phyloP scores from a whole-genome alignment of 768 basidiomycete genomes.

The Kwoniella newhampshirensis region DNA sequence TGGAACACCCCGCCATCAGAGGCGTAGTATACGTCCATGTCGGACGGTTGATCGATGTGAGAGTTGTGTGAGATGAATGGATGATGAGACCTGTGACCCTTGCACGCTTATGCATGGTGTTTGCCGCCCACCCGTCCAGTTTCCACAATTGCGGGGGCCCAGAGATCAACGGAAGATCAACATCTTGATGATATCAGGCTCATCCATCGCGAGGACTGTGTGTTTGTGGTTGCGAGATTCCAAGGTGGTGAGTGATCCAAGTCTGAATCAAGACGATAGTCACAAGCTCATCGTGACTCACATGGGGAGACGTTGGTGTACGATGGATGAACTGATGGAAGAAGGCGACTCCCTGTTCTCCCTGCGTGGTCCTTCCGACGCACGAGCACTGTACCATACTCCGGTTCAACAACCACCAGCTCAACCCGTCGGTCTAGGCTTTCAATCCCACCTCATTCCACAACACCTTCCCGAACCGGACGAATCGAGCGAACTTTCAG shows the following conservation, averaged over 20 bases:
- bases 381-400: slow-evolving; percentile 16
- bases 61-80: background rate
- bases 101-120: no score
- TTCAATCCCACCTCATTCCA: slow-evolving; percentile 1
- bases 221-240: no score
- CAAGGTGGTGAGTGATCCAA: no score
- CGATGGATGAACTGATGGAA: slow-evolving; percentile 15
- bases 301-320: no score
- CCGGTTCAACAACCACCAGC: slow-evolving; percentile 5
- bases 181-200: no score
- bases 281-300: no score
- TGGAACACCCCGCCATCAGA: slow-evolving; percentile 34
- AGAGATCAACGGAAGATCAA: background rate
- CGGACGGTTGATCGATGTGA: background rate
- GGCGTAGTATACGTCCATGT: slow-evolving; percentile 36
- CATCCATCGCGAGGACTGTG: no score
- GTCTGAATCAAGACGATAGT: no score
- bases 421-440: slow-evolving; percentile 1
- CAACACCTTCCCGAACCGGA: slow-evolving; percentile 7
- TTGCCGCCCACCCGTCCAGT: no score
- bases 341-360: slow-evolving; percentile 22
- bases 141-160: background rate
- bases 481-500: slow-evolving; percentile 5
- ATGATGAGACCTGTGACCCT: no score
- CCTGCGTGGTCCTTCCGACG: slow-evolving; percentile 3